Evolutionary conservation across 176 grass and related monocot species (phyloP), one percentile per base, ranked within the genome.

Genomic region (Sorghum bicolor): DNA sequence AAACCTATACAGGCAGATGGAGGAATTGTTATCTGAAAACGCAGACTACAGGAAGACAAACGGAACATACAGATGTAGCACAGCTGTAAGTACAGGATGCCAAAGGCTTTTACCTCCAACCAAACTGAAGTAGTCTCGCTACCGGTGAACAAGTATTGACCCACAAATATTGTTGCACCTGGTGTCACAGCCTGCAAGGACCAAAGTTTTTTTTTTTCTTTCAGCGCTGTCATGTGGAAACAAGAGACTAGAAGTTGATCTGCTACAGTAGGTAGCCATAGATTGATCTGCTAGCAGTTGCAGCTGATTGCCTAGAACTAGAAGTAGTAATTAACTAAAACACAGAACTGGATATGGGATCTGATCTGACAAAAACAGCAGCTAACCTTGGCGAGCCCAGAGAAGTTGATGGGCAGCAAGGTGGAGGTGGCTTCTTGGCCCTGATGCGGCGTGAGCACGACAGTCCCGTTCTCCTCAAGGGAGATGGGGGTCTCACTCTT

Each of bases 51-150:
- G 67, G 67, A 55, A 67, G 3, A 17, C 20, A 70, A 8, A 8
- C 37, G 20, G 14, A 24, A 80, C 44, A 73, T 19, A 5, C 63
- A 4, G 17, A 82, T 41, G 67, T 30, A 28, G 67, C 24, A 28
- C 4, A 44, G 22, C 39, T 28, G 8, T 72, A 29, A 41, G 13
- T 45, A 45, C 6, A 60, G 38, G 6, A 20, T 67, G 5, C 4
- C 43, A 11, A 77, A 53, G 4, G 12, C 5, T 5, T 65, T 39
- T 87, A 99, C 97, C 93, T 99, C 89, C 82, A 99, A 82, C 97
- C 97, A 99, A 78, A 96, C 97, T 67, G 93, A 99, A 78, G 97
- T 99, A 83, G 93, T 99, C 84, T 99, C 97, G 17, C 97, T 96
- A 20, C 97, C 97, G n/a, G 97, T 99, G 87, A 99, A 99, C 87